A percentile compares a stretch with the other conserved stretches of the same genome.
These are phyloP conservation scores for Torrubiellomyces zombiae DNA, from an alignment of 2,329 filamentous ascomycete genomes.

Conservation along the genomic window DNA sequence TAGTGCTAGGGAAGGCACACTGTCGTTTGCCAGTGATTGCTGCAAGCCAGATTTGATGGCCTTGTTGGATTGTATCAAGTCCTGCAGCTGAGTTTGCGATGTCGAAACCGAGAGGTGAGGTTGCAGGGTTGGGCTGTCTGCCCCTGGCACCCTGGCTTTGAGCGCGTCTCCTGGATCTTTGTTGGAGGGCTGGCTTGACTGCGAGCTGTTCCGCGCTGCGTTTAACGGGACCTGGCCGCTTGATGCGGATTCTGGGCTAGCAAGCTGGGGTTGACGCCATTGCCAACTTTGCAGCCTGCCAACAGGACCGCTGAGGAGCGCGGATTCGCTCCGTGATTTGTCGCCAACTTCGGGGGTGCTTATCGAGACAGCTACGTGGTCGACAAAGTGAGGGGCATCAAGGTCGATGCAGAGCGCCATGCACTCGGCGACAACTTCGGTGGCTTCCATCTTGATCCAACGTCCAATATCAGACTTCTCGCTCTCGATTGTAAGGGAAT, in stretches of 20 bases:
- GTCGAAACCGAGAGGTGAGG: constrained; percentile 29
- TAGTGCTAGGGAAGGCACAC: constrained; percentile 34
- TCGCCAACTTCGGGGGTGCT: constrained; percentile 12
- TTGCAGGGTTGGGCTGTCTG: constrained; percentile 48
- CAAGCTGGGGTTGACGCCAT: constrained; percentile 38
- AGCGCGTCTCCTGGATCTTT: constrained; percentile 26
- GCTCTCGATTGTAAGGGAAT: constrained; percentile 60
- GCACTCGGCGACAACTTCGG: constrained; percentile 66
- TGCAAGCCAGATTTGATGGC: constrained; percentile 37
- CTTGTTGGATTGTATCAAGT: constrained; percentile 44
- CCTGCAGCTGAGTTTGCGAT: constrained; percentile 40
- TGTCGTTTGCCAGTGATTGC: constrained; percentile 40
- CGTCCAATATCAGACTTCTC: constrained; percentile 61
- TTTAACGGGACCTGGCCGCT: constrained; percentile 20
- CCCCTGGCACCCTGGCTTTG: constrained; percentile 18
- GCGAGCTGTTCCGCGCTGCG: constrained; percentile 24
- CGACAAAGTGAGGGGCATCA: constrained; percentile 10
- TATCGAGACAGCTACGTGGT: constrained; percentile 5
- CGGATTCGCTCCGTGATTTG: constrained; percentile 18
- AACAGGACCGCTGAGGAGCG: constrained; percentile 23
- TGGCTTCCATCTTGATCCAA: constrained; percentile 65
- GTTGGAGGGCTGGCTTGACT: constrained; percentile 33
- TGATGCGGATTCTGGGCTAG: constrained; percentile 25
- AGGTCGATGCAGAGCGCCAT: constrained; percentile 42
- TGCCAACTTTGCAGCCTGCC: constrained; percentile 30